Evolutionary conservation across 2,329 filamentous ascomycete species (phyloP), one percentile per base, ranked within the genome.

Genomic region (Botrytis sinoallii): DNA sequence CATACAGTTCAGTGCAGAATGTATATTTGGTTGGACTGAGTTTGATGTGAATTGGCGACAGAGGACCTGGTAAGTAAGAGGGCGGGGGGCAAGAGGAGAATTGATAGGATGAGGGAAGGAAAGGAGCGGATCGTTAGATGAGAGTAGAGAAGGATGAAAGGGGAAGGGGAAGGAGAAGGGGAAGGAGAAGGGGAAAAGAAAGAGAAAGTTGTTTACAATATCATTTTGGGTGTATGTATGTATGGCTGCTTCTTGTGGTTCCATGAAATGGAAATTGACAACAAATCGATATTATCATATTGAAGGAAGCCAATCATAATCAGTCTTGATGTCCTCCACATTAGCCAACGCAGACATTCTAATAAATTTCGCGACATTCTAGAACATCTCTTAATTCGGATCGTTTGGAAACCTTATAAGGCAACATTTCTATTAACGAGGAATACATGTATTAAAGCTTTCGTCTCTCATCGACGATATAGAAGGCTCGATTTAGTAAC

Each of bases 321-420:
- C 38, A 1, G 42, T 9, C 1, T 16, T 52, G 9, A 35, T 52
- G 6, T 25, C 35, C 22, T 44, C 55, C 52, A 60, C 29, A 70
- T 60, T 44, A 35, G 67, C 52, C 38, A 70, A 70, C 67, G 67
- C 38, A 70, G 52, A 70, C 52, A 70, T 60, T 57, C 7, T n/a
- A 42, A 46, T 69, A 9, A 55, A 42, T 59, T 55, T 42, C 38
- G 40, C 48, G 35, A 69, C 35, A 69, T 69, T 69, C 66, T 69
- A 25, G 48, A 69, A 69, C 66, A 69, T 10, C 48, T 59, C 38
- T 59, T 16, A 38, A 38, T 52, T 12, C 22, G 16, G n/a, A 1
- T 52, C 64, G 48, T 52, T 48, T 29, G 18, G 20, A 48, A 48
- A 10, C 46, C 46, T 48, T 48, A 10, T 48, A 22, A 48, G 46